Conservation (phyloP, 352 stramenopile species). For the Saprolegnia parasitica region DNA sequence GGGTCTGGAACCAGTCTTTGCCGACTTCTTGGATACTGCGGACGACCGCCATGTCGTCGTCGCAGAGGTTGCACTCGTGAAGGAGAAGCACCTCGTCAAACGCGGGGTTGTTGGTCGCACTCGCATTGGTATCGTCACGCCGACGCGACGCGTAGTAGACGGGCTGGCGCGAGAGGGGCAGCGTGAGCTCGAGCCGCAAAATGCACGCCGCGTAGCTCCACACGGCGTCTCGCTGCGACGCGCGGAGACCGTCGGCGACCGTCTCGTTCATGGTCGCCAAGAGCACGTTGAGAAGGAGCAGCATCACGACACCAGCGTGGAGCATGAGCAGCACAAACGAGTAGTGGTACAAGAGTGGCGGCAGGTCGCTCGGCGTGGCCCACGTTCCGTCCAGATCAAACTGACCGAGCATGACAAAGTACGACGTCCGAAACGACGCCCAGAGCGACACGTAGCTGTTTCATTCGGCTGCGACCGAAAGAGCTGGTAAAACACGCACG, state of each 20-base stretch:
- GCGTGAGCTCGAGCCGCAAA: conserved; percentile 6
- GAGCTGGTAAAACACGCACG: conserved; percentile 19
- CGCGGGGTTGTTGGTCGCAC: not conserved
- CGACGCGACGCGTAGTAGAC: no score
- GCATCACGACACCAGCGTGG: not conserved
- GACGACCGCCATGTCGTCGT: not conserved
- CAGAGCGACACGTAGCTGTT: conserved; percentile 12
- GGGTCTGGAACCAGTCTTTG: not conserved
- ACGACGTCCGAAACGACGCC: conserved; percentile 8
- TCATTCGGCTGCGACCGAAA: not conserved
- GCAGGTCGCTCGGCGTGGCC: not conserved
- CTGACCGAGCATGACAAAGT: conserved; percentile 13
- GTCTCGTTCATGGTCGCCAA: conserved; percentile 19
- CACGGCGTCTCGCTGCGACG: conserved; percentile 2
- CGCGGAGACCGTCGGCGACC: not conserved
- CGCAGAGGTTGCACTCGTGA: not conserved
- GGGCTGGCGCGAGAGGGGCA: no score
- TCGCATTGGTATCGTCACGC: no score
- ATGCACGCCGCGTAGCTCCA: conserved; percentile 21
- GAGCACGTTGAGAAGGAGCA: conserved; percentile 15
- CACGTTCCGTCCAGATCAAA: conserved; percentile 3
- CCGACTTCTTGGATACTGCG: not conserved
- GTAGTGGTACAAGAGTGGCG: not conserved
- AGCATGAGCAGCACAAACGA: not conserved
- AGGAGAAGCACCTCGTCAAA: not conserved